phyloP scores from a whole-genome alignment of 2,329 filamentous ascomycete species.

The Septoria petroselini region DNA sequence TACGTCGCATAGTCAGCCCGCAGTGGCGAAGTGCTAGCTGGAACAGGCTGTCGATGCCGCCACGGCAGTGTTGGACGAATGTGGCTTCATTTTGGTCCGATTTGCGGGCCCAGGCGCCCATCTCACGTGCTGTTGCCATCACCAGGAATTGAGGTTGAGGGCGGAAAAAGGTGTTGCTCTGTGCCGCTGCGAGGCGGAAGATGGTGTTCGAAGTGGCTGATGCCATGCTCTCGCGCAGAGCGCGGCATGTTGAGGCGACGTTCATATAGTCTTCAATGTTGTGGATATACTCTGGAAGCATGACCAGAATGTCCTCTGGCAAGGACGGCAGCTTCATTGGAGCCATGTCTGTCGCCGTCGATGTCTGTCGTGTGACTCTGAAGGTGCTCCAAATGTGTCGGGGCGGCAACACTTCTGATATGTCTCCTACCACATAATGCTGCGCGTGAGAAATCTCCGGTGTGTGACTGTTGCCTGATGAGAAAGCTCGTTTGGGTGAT shows the following conservation, averaged over 20 bases:
- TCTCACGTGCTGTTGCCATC: conserved; percentile 35
- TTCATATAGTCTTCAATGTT: conserved; percentile 40
- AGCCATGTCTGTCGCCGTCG: neutral
- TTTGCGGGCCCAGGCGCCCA: conserved; percentile 38
- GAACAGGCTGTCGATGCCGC: conserved; percentile 37
- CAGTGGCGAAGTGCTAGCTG: conserved; percentile 33
- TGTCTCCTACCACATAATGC: no score
- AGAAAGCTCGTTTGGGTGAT: no score
- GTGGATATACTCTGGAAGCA: conserved; percentile 26
- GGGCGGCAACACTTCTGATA: no score
- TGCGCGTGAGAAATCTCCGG: no score
- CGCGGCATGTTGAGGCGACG: conserved; percentile 33
- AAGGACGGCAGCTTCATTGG: conserved; percentile 9
- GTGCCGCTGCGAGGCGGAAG: conserved; percentile 36
- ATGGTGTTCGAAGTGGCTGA: conserved; percentile 32
- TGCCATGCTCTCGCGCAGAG: conserved; percentile 28
- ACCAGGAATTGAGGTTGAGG: conserved; percentile 41
- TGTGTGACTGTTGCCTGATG: no score
- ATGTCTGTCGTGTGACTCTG: no score
- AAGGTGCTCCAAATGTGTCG: no score
- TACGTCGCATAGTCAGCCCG: conserved; percentile 36
- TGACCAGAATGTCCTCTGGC: conserved; percentile 24
- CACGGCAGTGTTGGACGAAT: conserved; percentile 21
- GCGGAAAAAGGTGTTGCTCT: conserved; percentile 39
- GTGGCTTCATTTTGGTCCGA: conserved; percentile 25